phyloP scores from a whole-genome alignment of 176 grass and related monocot genomes.

The Triticum turgidum region DNA sequence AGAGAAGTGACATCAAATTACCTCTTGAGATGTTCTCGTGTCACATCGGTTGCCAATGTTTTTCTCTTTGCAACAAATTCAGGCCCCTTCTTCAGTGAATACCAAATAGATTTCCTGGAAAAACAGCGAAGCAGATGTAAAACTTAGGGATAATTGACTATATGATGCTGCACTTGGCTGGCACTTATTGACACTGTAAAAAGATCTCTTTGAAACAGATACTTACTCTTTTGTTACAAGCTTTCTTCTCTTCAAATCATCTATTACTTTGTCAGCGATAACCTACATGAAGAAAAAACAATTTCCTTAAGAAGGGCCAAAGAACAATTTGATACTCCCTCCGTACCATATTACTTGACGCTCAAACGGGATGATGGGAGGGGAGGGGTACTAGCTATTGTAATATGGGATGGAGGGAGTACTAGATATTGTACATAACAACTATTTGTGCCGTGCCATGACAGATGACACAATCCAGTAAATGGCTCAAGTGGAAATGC shows the following conservation, averaged over 20 bases:
- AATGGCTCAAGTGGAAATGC: neutral
- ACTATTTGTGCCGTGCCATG: neutral
- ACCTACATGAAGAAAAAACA: conserved; percentile 50
- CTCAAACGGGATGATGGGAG: no score
- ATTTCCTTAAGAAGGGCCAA: neutral
- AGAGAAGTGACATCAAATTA: conserved; percentile 36
- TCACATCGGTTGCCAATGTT: conserved; percentile 88
- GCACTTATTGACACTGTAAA: neutral
- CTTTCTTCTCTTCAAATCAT: conserved; percentile 85
- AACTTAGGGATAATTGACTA: neutral
- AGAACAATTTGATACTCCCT: neutral
- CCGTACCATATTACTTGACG: no score
- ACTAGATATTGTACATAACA: neutral
- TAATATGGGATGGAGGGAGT: no score
- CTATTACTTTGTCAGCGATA: conserved; percentile 47
- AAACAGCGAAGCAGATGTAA: conserved; percentile 13
- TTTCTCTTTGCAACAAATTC: conserved; percentile 89
- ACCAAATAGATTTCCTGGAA: conserved; percentile 71
- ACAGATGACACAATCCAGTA: neutral
- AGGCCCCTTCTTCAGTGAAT: conserved; percentile 82
- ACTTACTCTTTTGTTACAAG: conserved; percentile 87
- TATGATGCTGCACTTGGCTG: neutral
- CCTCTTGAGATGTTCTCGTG: conserved; percentile 84
- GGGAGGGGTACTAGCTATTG: no score
- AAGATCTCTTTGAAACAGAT: neutral